Base-by-base conservation (phyloP, 192 early-diverging fungal species). In the Backusella liffmaniae region DNA sequence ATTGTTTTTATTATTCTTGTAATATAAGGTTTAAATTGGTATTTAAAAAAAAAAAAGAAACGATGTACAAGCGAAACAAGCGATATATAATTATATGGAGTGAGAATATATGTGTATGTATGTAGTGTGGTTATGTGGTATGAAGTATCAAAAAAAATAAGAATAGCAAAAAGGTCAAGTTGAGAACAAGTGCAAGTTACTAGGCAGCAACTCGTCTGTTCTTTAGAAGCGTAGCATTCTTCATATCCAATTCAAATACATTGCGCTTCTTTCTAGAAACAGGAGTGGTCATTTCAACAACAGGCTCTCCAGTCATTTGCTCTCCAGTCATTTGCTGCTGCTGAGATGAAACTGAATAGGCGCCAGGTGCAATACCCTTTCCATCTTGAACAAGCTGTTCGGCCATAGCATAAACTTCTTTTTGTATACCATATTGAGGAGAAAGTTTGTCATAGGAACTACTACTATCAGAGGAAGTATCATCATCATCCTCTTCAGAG, bases 161-260 rank as follows among this genome's bases (percentile, higher is more conserved):
- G 13, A 68, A 21, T 21, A n/a, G 36, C 34, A 39, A 39, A 69
- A 36, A 39, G 37, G n/a, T 5, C 16, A 12, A 12, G 2, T 37
- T 16, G n/a, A 41, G n/a, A 44, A 68, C 23, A 21, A 46, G 21
- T 32, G 32, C 32, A 32, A 32, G 7, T 70, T 12, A 12, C 16
- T 71, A 71, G 30, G 39, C 16, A 49, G 8, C 21, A 23, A 39
- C 18, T 49, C 73, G 62, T 73, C 86, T 82, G 34, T 83, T 85
- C 62, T 75, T 84, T n/a, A 87, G 37, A 2, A 87, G 44, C 18
- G 84, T 87, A 7, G 85, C 83, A 23, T 86, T 75, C 29, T 70
- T 70, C 51, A 86, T 76, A 62, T 83, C 74, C 53, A 86, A 70
- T n/a, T 87, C 79, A 44, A 87, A 87, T 67, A 41, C 51, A 70